Evolutionary conservation across 345 rosid genomes (phyloP), one percentile per base, ranked within the genome.

Genomic region (Cardamine resedifolia): DNA sequence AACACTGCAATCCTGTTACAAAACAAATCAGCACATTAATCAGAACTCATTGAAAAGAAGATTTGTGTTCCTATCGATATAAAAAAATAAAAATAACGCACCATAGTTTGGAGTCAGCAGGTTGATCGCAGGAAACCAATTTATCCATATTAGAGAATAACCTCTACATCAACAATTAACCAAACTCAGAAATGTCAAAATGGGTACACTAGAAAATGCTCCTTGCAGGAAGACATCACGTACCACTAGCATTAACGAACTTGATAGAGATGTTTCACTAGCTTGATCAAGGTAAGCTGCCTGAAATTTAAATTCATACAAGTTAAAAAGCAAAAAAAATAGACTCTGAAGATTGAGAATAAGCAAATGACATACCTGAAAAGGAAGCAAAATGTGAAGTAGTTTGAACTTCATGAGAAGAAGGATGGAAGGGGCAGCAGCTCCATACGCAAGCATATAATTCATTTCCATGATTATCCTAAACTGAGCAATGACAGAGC

Each of bases 361-460:
- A 14, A 64, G 69, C 47, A 74, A 65, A 55, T 31, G 65, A 55
- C 77, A 36, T 64, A 91, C 99, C 79, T 95, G 98, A 74, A 88
- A 84, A 11, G 99, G 98, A 68, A 95, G 86, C 43, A 95, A 79
- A 47, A 84, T 41, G 59, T 86, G 82, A 70, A 95, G 88, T 52
- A 95, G 87, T 68, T 84, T 80, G 83, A 84, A 88, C 84, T 83
- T 91, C 81, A 55, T 85, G 50, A 95, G 96, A 83, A 95, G 84
- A 67, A 63, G 67, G 65, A 95, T 80, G 63, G 99, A 87, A 45
- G 87, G 80, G 66, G 73, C 83, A 52, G 98, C 93, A 79, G 98
- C 96, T 81, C 99, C 98, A 80, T 91, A 95, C 3, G 90, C 86
- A 63, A 91, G 80, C 98, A 95, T 88, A 84, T 90, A 88, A 82